Evolutionary conservation across 2,329 filamentous ascomycete species (phyloP).

Genomic region (Chaetomiaceae sp.): DNA sequence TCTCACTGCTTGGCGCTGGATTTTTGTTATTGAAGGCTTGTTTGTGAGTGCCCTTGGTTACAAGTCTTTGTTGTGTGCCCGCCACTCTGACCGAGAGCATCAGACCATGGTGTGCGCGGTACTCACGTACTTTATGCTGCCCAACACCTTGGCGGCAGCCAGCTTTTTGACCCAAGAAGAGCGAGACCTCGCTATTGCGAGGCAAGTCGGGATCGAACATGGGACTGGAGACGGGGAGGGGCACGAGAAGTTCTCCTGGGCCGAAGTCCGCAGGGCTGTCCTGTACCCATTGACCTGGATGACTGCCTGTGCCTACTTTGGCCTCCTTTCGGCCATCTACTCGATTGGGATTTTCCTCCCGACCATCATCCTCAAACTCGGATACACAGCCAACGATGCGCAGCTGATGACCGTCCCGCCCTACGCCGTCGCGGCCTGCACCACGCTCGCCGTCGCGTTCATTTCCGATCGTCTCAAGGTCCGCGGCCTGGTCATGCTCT

Average conservation of each 20-base stretch:
- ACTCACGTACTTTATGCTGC: slow-evolving; percentile 1
- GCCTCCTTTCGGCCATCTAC: slow-evolving; percentile 46
- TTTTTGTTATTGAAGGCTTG: slow-evolving; percentile 50
- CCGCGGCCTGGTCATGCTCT: slow-evolving; percentile 59
- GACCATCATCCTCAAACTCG: slow-evolving; percentile 51
- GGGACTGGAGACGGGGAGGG: slow-evolving; percentile 36
- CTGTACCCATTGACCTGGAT: slow-evolving; percentile 39
- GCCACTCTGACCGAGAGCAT: no score
- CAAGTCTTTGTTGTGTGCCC: no score
- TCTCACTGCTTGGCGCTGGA: slow-evolving; percentile 67
- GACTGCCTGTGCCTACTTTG: slow-evolving; percentile 38
- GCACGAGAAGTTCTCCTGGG: slow-evolving; percentile 56
- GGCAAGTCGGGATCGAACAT: background rate
- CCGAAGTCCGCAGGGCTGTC: slow-evolving; percentile 58
- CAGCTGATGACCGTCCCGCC: background rate
- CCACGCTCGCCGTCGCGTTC: slow-evolving; percentile 42
- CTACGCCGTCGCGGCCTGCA: background rate
- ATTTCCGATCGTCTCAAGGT: slow-evolving; percentile 57
- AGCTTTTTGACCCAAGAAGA: slow-evolving; percentile 1
- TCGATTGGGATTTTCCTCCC: slow-evolving; percentile 56
- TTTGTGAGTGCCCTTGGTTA: slow-evolving; percentile 16
- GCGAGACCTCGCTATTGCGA: background rate
- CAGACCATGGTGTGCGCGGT: no score
- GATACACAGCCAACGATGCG: slow-evolving; percentile 35
- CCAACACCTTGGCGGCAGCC: background rate